Conservation (phyloP, 345 rosid genomes). For the Camelina neglecta region DNA sequence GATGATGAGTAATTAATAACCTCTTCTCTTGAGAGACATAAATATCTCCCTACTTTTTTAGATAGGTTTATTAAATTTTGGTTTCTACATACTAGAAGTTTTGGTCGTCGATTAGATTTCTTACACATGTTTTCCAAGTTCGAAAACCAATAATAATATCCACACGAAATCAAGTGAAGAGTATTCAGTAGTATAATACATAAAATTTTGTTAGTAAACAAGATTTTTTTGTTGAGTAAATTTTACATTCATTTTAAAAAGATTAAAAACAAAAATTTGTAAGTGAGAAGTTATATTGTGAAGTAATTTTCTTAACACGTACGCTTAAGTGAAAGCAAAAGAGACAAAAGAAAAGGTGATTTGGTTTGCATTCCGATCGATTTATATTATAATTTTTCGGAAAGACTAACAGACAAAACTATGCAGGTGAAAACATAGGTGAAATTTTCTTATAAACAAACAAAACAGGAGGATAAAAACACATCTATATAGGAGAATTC, state of each 20-base stretch:
- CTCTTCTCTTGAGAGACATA: slow-evolving; percentile 21
- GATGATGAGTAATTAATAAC: slow-evolving; percentile 7
- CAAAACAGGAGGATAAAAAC: not conserved
- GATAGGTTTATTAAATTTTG: not conserved
- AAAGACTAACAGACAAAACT: not conserved
- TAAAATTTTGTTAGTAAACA: not conserved
- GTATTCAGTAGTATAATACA: not conserved
- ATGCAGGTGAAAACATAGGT: not conserved
- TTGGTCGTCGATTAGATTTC: not conserved
- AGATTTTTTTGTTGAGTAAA: too few relatives aligned
- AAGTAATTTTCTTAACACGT: not conserved
- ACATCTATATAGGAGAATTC: not conserved
- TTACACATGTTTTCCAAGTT: not conserved
- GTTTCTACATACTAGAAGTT: not conserved
- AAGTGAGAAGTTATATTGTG: not conserved
- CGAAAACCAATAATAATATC: not conserved
- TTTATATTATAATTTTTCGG: not conserved
- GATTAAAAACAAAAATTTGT: too few relatives aligned
- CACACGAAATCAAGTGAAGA: not conserved
- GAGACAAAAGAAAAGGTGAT: not conserved
- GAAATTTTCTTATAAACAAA: not conserved
- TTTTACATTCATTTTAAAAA: too few relatives aligned
- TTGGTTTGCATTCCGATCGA: not conserved
- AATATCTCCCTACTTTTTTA: slow-evolving; percentile 14
- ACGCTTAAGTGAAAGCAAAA: not conserved